phyloP scores from a whole-genome alignment of 2,329 filamentous ascomycete genomes.

The Hypoxylon sp. region DNA sequence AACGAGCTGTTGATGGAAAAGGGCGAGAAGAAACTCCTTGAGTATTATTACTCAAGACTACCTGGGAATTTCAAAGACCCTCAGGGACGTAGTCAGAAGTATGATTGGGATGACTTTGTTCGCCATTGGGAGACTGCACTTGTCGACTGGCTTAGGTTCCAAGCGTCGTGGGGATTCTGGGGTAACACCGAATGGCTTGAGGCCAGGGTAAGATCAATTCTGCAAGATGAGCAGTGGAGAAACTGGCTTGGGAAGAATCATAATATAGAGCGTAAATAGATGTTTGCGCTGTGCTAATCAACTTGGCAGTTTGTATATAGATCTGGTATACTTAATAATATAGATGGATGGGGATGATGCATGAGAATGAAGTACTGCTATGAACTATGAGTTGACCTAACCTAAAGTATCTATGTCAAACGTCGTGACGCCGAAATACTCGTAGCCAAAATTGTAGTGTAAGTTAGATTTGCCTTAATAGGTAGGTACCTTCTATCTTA shows the following conservation, averaged over 20 bases:
- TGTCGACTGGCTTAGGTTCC: conserved; percentile 76
- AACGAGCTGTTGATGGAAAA: conserved; percentile 63
- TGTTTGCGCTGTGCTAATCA: background rate
- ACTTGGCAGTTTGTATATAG: too few relatives aligned
- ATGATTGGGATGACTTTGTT: conserved; percentile 68
- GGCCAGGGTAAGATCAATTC: conserved; percentile 66
- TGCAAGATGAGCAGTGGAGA: conserved; percentile 62
- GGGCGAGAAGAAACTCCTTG: conserved; percentile 67
- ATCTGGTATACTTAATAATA: too few relatives aligned
- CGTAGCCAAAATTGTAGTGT: too few relatives aligned
- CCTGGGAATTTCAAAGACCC: conserved; percentile 44
- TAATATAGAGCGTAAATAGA: background rate
- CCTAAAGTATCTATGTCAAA: too few relatives aligned
- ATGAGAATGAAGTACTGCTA: too few relatives aligned
- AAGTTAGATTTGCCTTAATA: too few relatives aligned
- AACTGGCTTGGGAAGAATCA: conserved; percentile 57
- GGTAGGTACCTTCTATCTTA: too few relatives aligned
- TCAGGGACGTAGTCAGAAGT: conserved; percentile 54
- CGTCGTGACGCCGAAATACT: too few relatives aligned
- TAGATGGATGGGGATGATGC: too few relatives aligned
- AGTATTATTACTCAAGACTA: conserved; percentile 63
- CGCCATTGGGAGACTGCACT: conserved; percentile 77
- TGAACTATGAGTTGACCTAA: too few relatives aligned
- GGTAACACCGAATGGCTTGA: conserved; percentile 72
- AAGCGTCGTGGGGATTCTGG: conserved; percentile 74